These are phyloP conservation scores for Wickerhamomyces sp. DNA, from an alignment of 1,139 yeast species.

Conservation along the genomic window DNA sequence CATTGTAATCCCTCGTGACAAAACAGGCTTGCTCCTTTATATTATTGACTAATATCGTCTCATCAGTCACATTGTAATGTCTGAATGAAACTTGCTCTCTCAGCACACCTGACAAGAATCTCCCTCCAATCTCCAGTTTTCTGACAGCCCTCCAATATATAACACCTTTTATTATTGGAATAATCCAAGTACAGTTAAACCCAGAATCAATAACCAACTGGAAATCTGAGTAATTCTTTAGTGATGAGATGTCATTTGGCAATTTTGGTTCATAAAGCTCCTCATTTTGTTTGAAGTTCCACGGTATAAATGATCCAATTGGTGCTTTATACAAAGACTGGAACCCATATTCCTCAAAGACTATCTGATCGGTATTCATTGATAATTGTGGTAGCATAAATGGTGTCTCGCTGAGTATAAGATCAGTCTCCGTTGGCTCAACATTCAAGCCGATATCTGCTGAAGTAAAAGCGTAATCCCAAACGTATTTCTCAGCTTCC, in stretches of 20 bases:
- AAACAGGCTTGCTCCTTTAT: slow-evolving; percentile 81
- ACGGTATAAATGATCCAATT: slow-evolving; percentile 69
- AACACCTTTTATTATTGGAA: slow-evolving; percentile 78
- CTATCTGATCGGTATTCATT: slow-evolving; percentile 81
- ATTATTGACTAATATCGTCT: slow-evolving; percentile 76
- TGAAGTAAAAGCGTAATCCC: slow-evolving; percentile 72
- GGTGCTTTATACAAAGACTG: slow-evolving; percentile 43
- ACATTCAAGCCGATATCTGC: slow-evolving; percentile 27
- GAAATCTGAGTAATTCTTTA: slow-evolving; percentile 46
- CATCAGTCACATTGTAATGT: slow-evolving; percentile 92
- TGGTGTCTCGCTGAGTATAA: slow-evolving; percentile 58
- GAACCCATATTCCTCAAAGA: slow-evolving; percentile 92
- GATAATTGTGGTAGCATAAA: slow-evolving; percentile 80
- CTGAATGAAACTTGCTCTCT: slow-evolving; percentile 84
- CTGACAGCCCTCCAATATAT: slow-evolving; percentile 76
- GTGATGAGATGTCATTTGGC: slow-evolving; percentile 13
- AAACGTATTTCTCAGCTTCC: slow-evolving; percentile 88
- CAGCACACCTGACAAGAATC: slow-evolving; percentile 73
- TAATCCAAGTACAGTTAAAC: slow-evolving; percentile 78
- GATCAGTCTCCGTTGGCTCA: slow-evolving; percentile 30
- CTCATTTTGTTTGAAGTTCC: slow-evolving; percentile 37
- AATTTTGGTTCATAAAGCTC: slow-evolving; percentile 18
- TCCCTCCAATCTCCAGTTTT: slow-evolving; percentile 73
- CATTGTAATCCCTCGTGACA: slow-evolving; percentile 62
- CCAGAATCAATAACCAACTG: slow-evolving; percentile 85